Evolutionary conservation across 1,139 yeast species (phyloP).

Genomic region (Yamadazyma atlantica): DNA sequence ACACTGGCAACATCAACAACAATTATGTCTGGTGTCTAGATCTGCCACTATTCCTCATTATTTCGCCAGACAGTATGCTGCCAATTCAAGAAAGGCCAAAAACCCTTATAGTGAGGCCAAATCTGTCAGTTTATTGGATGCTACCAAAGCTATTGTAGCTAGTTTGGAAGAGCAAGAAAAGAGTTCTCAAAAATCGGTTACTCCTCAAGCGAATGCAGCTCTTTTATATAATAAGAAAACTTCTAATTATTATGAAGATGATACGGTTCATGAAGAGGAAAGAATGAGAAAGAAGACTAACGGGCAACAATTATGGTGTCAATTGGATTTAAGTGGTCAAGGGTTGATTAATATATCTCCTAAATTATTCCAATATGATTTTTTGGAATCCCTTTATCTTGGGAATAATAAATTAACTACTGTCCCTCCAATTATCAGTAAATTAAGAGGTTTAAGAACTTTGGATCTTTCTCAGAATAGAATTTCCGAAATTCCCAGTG

Average conservation of each 20-base stretch:
- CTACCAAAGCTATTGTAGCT: constrained; percentile 51
- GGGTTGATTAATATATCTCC: constrained; percentile 70
- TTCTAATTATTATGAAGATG: constrained; percentile 60
- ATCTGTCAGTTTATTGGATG: constrained; percentile 50
- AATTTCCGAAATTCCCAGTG: constrained; percentile 70
- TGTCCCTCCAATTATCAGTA: constrained; percentile 69
- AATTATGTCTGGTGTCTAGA: constrained; percentile 76
- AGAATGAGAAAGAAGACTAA: constrained; percentile 68
- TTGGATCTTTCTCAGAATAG: constrained; percentile 83
- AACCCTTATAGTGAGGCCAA: constrained; percentile 46
- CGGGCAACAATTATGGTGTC: constrained; percentile 88
- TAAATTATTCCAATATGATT: constrained; percentile 76
- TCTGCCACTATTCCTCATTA: constrained; percentile 74
- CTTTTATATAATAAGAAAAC: constrained; percentile 64
- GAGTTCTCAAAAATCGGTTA: constrained; percentile 20
- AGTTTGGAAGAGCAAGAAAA: constrained; percentile 45
- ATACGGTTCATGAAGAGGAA: constrained; percentile 76
- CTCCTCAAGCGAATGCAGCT: constrained; percentile 37
- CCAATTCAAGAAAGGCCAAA: constrained; percentile 62
- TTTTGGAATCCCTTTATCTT: constrained; percentile 82
- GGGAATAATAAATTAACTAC: constrained; percentile 77
- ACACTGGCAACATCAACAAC: constrained; percentile 88
- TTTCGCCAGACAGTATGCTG: constrained; percentile 91
- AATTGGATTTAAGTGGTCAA: constrained; percentile 89
- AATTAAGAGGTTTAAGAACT: constrained; percentile 73